Evolutionary conservation across 768 basidiomycete species (phyloP), one percentile per base, ranked within the genome.

Genomic region (Lepiota brunneoincarnata): DNA sequence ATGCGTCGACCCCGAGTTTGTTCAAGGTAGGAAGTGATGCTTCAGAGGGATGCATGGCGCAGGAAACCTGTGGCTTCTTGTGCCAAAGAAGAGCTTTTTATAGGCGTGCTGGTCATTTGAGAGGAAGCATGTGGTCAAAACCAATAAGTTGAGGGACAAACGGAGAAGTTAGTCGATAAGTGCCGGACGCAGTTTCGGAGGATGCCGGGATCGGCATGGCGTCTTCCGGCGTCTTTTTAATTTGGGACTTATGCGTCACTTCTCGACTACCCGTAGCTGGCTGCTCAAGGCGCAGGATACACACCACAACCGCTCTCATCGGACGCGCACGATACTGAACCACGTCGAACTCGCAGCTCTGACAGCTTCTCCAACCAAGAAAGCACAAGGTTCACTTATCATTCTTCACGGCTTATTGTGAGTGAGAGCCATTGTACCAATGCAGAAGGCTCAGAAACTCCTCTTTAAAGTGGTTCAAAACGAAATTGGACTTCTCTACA

Each of bases 401-500:
- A 82, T 86, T 41, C 69, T 86, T 15, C 84, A 86, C 59, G 84
- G 84, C 2, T 70, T 86, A 50, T 82, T 86, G 84, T 84, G 56
- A 63, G 81, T 61, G n/a, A 3, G 18, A 26, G n/a, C 14, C 36
- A 34, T 43, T 34, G 11, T 26, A n/a, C 34, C 20, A n/a, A 35
- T 44, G 7, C 26, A 20, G 46, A 43, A 17, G 10, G 23, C 48
- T 42, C 40, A 58, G 36, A 12, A 20, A 34, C 14, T 49, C 39
- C 14, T 17, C 26, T 42, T 24, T 31, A 26, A 60, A 93, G 90
- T 58, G 93, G 92, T 0, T 91, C 87, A 41, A 93, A 93, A 65
- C 82, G 93, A 56, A 96, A 95, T 66, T 97, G 92, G 91, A 72
- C 79, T 3, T 91, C 91, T 0, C 76, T 95, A 4, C 81, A 88